Evolutionary conservation across 768 basidiomycete genomes (phyloP), one percentile per base, ranked within the genome.

Genomic region (Mycena olivaceomarginata): DNA sequence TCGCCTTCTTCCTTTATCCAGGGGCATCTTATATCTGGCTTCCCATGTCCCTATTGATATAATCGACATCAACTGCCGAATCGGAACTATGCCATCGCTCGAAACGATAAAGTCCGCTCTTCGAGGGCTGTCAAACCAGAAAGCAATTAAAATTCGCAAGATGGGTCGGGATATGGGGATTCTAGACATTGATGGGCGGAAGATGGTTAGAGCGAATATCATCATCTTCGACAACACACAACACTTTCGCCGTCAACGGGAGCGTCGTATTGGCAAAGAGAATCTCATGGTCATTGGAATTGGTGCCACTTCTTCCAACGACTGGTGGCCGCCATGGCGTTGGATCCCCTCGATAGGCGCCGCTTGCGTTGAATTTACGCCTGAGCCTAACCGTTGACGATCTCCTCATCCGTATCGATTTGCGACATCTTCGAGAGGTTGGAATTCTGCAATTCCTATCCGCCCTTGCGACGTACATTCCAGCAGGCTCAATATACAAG

Each of bases 171-270:
- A 62, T 31, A 62, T 20, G 2, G 60, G 31, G 5, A 31, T 62
- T 25, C 5, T 62, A 7, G 31, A 62, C 2, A 15, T 39, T 11
- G 60, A 62, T 39, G 60, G 60, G 10, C 8, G 37, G 22, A 39
- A 37, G 39, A 62, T 62, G 60, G 60, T 39, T 9, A 62, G 37
- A 40, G 60, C 60, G 10, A 62, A 39, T 20, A 13, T 82, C 22
- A 51, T 84, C 40, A 67, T 59, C 16, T 64, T 84, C 7, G 84
- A 85, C 76, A 88, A 83, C 73, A 81, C 83, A 0, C 85, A 86
- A 56, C 80, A 83, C 43, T 84, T 85, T 56, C 57, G 68, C 8
- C 18, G 70, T 13, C 82, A 83, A 66, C 76, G 82, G 2, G 85
- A 86, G 51, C 57, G 51, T 13, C 82, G 80, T 10, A 81, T 85